These are phyloP conservation scores for Fomitopsis palustris DNA, from an alignment of 1,284 basidiomycete species.

Conservation along the genomic window DNA sequence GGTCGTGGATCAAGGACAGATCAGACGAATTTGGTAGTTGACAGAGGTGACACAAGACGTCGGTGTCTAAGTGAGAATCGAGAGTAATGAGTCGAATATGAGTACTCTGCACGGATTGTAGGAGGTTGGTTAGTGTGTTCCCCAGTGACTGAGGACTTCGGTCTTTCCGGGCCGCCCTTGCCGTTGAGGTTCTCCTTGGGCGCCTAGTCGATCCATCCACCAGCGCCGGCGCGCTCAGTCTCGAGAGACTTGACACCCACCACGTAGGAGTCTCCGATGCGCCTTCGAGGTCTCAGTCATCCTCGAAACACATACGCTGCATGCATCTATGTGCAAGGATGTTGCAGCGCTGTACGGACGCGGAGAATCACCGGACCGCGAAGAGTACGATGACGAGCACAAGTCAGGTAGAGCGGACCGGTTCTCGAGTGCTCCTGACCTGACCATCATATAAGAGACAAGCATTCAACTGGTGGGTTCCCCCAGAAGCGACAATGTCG, in stretches of 20 bases:
- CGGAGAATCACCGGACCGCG: conserved; percentile 19
- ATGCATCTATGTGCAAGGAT: neutral
- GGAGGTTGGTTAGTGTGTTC: too few relatives aligned
- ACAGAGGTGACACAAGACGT: too few relatives aligned
- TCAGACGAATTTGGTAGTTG: too few relatives aligned
- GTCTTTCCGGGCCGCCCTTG: too few relatives aligned
- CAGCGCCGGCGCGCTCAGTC: neutral
- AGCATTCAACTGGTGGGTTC: neutral
- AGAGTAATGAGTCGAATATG: too few relatives aligned
- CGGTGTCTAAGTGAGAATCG: too few relatives aligned
- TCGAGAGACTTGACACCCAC: neutral
- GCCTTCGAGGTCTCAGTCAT: too few relatives aligned
- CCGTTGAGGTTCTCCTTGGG: neutral
- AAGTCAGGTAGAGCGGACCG: conserved; percentile 12
- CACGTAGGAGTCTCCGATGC: neutral
- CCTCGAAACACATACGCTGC: too few relatives aligned
- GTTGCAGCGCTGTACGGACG: neutral
- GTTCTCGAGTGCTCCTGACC: conserved; percentile 17
- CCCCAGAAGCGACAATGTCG: conserved; percentile 18
- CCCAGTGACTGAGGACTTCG: too few relatives aligned
- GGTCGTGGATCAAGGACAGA: too few relatives aligned
- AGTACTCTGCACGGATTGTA: too few relatives aligned
- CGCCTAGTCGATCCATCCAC: too few relatives aligned
- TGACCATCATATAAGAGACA: conserved; percentile 6
- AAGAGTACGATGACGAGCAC: conserved; percentile 2